Base-by-base conservation (phyloP, 768 basidiomycete genomes). In the Naematelia aurantialba region DNA sequence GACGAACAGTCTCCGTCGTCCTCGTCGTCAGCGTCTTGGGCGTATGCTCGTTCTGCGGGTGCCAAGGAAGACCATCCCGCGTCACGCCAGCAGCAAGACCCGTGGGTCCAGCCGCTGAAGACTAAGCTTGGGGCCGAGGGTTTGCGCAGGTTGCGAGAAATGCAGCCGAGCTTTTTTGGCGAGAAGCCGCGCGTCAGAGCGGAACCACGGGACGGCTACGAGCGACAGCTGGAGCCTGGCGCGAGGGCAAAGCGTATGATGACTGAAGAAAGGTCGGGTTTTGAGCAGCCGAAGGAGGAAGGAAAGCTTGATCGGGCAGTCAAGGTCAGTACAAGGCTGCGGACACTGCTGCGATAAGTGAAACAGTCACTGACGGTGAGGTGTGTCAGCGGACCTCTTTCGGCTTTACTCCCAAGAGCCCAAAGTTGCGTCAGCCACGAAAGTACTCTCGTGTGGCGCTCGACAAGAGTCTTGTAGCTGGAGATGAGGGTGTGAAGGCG, bases 381-480 rank as follows among this genome's bases (percentile, higher is more conserved):
- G 22, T 51, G 25, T 56, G 26, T 24, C 61, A 91, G 89, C 85
- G 89, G 52, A 78, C 86, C 31, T 91, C 89, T 13, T 91, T 91
- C 76, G 89, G 85, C 49, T 56, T 62, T 19, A 82, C 86, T 68
- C 81, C 87, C 11, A 85, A 85, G 51, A 83, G 85, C 45, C 82
- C 83, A 12, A 73, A 82, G n/a, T 84, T 85, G 67, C 83, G 85
- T 1, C 89, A 88, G n/a, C 83, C 86, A 17, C 81, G 87, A 61
- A 91, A 91, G 74, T 91, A 89, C 69, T 83, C 87, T 12, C 83
- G 87, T 19, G 86, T 91, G 12, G 85, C 85, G 39, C 61, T 69
- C 25, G 56, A 56, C 13, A 34, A 85, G 10, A 90, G 90, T 11
- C 79, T 83, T 14, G 84, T 84, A 0, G 80, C 79, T 30, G 86